Conservation (phyloP, 2,329 filamentous ascomycete genomes). For the Trichoderma citrinoviride region DNA sequence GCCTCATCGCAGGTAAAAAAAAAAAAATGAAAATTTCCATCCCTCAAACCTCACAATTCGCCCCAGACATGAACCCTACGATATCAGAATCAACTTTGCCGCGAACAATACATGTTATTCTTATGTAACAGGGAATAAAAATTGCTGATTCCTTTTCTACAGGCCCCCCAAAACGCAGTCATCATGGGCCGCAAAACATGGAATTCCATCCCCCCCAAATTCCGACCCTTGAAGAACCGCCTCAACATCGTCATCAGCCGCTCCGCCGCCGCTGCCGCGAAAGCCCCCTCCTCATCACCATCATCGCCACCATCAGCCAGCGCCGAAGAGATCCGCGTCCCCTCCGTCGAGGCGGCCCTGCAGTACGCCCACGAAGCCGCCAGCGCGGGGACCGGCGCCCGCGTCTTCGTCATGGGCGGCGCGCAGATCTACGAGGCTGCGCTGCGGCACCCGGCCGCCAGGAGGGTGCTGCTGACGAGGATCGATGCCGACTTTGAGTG, state of each 20-base stretch:
- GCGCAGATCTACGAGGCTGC: slow-evolving; percentile 78
- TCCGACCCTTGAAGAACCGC: slow-evolving; percentile 75
- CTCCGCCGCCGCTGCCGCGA: slow-evolving; percentile 38
- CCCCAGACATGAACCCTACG: too few relatives aligned
- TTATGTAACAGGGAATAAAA: too few relatives aligned
- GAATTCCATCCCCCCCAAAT: slow-evolving; percentile 77
- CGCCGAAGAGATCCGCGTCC: slow-evolving; percentile 40
- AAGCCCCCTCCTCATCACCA: slow-evolving; percentile 70
- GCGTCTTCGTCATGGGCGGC: slow-evolving; percentile 86
- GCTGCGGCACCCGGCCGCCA: slow-evolving; percentile 56
- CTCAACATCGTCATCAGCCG: slow-evolving; percentile 80
- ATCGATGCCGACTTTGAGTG: slow-evolving; percentile 70
- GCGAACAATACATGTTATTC: not conserved
- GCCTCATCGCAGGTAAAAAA: slow-evolving; percentile 33
- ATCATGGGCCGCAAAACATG: slow-evolving; percentile 99
- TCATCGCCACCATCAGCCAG: slow-evolving; percentile 39
- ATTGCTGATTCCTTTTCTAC: slow-evolving; percentile 26
- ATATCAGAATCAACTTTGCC: too few relatives aligned
- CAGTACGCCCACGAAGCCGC: slow-evolving; percentile 41
- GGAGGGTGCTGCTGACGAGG: slow-evolving; percentile 66
- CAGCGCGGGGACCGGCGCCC: slow-evolving; percentile 40
- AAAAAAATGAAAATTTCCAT: not conserved
- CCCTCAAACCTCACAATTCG: not conserved
- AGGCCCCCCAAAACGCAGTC: slow-evolving; percentile 63
- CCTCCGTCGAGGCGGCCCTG: slow-evolving; percentile 59